phyloP scores from a whole-genome alignment of 164 flowering plant genomes.

The Paratinospora sagittata region DNA sequence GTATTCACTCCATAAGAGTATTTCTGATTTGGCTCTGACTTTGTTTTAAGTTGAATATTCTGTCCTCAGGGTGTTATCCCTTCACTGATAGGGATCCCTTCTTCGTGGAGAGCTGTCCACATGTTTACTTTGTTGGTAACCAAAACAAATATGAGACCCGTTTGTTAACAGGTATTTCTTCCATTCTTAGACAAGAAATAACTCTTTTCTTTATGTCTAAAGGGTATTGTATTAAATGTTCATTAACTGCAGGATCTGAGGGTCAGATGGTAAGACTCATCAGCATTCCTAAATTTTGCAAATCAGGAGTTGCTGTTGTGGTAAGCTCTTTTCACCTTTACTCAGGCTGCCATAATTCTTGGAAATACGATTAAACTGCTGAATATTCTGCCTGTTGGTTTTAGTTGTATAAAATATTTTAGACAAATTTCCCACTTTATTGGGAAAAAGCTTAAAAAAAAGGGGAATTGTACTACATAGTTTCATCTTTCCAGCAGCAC shows the following conservation, averaged over 20 bases:
- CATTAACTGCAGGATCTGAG: constrained; percentile 58
- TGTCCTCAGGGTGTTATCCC: constrained; percentile 83
- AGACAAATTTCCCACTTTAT: too few species aligned
- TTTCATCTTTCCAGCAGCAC: too few species aligned
- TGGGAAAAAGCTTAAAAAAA: too few species aligned
- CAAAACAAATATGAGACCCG: constrained; percentile 63
- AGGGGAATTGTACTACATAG: too few species aligned
- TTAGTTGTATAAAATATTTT: too few species aligned
- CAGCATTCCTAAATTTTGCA: constrained; percentile 75
- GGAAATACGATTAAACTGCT: too few species aligned
- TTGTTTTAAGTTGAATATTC: not conserved
- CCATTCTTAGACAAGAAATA: not conserved
- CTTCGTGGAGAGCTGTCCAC: constrained; percentile 82
- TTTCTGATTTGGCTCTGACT: not conserved
- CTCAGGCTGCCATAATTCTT: too few species aligned
- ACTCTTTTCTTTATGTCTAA: not conserved
- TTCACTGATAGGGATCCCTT: constrained; percentile 93
- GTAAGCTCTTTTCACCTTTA: constrained; percentile 36
- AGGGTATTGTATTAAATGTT: not conserved
- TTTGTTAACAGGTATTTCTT: constrained; percentile 49
- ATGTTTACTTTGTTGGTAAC: constrained; percentile 92
- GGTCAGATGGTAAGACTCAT: constrained; percentile 86
- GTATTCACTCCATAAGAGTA: not conserved
- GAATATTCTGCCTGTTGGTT: too few species aligned
- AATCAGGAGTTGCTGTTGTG: constrained; percentile 78